Base-by-base conservation (phyloP, 495 filamentous ascomycete genomes). In the Talaromyces thailandensis region DNA sequence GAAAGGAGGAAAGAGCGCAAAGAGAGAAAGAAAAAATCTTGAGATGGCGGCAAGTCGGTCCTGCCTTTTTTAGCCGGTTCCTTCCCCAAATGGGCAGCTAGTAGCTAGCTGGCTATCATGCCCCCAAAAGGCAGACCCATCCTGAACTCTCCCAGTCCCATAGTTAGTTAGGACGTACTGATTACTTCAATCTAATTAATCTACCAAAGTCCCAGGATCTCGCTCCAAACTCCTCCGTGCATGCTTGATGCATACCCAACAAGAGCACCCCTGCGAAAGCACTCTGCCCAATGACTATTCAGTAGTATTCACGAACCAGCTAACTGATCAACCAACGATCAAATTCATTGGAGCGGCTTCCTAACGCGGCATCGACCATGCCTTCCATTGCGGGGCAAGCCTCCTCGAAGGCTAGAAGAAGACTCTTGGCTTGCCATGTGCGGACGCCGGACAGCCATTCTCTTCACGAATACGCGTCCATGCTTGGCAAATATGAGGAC, bases 21-120 rank as follows among this genome's bases (percentile, higher is more conserved):
- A 40, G 16, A 16, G 14, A 40, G 16, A 40, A 40, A 40, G 16
- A 32, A 32, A 32, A 32, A 64, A 72, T 18, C 14, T 40, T 4
- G 35, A 40, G 11, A 40, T 16, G 14, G 35, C n/a, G 40, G 12
- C 35, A n/a, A 45, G 40, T 45, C 40, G 40, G 43, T 9, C 16
- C 18, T 48, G 18, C 43, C 43, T 23, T 18, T 21, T 48, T 23
- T 8, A 48, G 43, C 43, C 6, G 7, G n/a, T 1, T 8, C 9
- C 18, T n/a, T 21, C 14, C 43, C 43, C 9, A 35, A 48, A 48
- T 21, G 21, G 18, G 43, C 43, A 40, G 14, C 35, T 40, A 48
- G n/a, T 48, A 48, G 16, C n/a, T 48, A 21, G 14, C 5, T 45
- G 32, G 32, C 3, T 6, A 35, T 1, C 32, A 9, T 21, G 16